phyloP scores from a whole-genome alignment of 441 rosid genomes.

The Melianthus villosus region DNA sequence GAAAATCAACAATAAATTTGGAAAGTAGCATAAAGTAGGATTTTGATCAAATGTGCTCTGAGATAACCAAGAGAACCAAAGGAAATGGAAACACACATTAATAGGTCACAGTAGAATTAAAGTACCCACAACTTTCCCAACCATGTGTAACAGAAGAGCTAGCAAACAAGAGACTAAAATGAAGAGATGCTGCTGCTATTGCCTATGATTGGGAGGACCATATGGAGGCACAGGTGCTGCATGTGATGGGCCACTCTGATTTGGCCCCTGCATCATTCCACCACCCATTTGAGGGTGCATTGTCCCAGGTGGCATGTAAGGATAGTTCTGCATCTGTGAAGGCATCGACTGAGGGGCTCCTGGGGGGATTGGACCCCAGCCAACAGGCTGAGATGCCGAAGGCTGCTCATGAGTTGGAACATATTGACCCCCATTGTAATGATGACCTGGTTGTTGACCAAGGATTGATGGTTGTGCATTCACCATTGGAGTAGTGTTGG shows the following conservation, averaged over 20 bases:
- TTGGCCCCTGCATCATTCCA: constrained; percentile 44
- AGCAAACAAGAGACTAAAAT: no score
- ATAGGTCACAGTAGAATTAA: no score
- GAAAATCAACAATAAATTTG: no score
- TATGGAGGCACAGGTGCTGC: constrained; percentile 24
- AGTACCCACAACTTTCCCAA: no score
- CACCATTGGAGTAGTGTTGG: constrained; percentile 31
- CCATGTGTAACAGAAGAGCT: no score
- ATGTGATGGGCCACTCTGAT: constrained; percentile 19
- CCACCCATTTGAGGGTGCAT: constrained; percentile 30
- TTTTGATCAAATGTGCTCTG: no score
- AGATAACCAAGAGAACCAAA: no score
- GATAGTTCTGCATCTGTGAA: constrained; percentile 31
- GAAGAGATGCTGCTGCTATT: no score
- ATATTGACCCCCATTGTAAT: not conserved
- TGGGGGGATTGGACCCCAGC: not conserved
- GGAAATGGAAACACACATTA: no score
- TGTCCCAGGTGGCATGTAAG: constrained; percentile 37
- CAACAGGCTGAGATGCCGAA: constrained; percentile 18
- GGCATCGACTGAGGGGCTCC: constrained; percentile 34
- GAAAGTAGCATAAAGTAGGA: no score
- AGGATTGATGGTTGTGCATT: constrained; percentile 3
- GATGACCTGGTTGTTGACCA: not conserved
- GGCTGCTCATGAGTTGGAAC: constrained; percentile 17
- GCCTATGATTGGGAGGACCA: constrained; percentile 22